A percentile compares a stretch with the other conserved stretches of the same genome.
These are phyloP conservation scores for Fusarium pseudonygamai DNA, from an alignment of 2,329 filamentous ascomycete genomes.

Conservation along the genomic window DNA sequence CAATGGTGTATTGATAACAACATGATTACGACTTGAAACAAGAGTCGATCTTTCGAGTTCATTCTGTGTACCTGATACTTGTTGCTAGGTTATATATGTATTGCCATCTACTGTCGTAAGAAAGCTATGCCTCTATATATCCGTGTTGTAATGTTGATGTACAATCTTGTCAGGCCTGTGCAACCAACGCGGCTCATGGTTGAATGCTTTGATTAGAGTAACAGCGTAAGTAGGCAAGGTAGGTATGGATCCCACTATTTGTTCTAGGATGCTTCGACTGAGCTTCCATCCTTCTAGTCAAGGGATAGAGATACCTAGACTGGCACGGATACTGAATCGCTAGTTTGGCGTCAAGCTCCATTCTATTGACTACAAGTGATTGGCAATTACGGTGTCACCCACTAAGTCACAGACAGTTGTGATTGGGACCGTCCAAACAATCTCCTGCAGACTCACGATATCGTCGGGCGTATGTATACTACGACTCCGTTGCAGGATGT, in stretches of 20 bases:
- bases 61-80: neutral
- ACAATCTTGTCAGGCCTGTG: neutral
- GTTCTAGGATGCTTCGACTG: slow-evolving; percentile 27
- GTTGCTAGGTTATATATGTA: neutral
- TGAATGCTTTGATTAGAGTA: neutral
- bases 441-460: slow-evolving; percentile 7
- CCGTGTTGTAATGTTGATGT: neutral
- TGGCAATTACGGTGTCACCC: slow-evolving; percentile 22
- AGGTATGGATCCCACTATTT: neutral
- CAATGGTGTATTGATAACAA: slow-evolving; percentile 20
- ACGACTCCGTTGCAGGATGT: neutral
- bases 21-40: slow-evolving; percentile 5
- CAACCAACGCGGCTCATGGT: neutral
- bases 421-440: slow-evolving; percentile 17
- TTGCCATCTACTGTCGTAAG: neutral
- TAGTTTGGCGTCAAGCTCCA: slow-evolving; percentile 14
- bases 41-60: neutral
- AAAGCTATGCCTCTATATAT: neutral
- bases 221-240: neutral
- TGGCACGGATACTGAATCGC: slow-evolving; percentile 10
- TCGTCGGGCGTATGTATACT: neutral
- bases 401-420: slow-evolving; percentile 2
- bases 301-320: neutral
- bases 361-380: slow-evolving; percentile 6
- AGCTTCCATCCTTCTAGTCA: slow-evolving; percentile 14